Evolutionary conservation across 768 basidiomycete genomes (phyloP), one percentile per base, ranked within the genome.

Genomic region (Russula griseocarnosa): DNA sequence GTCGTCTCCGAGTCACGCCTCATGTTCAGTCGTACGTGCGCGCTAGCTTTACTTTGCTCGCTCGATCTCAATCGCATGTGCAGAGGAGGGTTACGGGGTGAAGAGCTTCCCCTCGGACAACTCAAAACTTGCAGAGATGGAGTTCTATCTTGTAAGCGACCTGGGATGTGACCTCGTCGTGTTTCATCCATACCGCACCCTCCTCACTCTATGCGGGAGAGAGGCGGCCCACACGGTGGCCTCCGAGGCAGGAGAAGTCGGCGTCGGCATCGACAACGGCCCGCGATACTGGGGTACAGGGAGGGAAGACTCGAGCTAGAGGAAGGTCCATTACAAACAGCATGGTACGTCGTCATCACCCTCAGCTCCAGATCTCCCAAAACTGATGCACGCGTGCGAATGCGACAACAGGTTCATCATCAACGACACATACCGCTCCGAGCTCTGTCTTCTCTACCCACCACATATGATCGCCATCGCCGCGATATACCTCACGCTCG

Each of bases 141-240:
- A 98, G 73, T 98, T 98, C 77, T 98, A 96, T 76, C 86, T 98
- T 11, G 87, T 99, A 26, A 93, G 93, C 71, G 95, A 99, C 72
- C 83, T 98, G 30, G 94, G 97, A 73, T 98, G 96, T 70, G 93
- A 98, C 74, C 78, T 99, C 49, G 74, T 87, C 60, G 83, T 98
- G 9, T 98, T 94, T 73, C 97, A 98, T 73, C 96, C 97, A 0
- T 99, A 99, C 75, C 86, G 94, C 57, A 91, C 93, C 0, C 82
- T 98, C 26, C 77, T 90, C 47, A 79, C 88, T 1, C 78, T 97
- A 20, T 90, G 89, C 69, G 87, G 83, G 63, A 84, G 84, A 63
- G 85, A 86, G 44, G 74, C 78, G 49, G 68, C 70, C 5, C 62
- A 74, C 1, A 76, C 79, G n/a, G 70, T 70, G 55, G 77, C 75